phyloP scores from a whole-genome alignment of 768 basidiomycete genomes.

The Boletus edulis region DNA sequence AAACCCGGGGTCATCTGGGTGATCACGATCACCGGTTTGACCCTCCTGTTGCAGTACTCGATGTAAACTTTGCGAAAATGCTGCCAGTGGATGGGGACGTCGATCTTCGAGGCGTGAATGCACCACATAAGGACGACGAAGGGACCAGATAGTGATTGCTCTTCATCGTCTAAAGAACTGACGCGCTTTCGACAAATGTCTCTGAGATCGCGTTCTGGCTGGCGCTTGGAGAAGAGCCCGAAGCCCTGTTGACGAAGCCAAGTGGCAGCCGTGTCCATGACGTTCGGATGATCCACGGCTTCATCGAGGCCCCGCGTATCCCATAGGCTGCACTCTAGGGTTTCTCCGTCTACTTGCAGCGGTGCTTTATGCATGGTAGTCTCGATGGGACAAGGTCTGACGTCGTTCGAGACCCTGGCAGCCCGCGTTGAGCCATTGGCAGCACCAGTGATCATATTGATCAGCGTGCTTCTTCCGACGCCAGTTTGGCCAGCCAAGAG shows the following conservation, averaged over 20 bases:
- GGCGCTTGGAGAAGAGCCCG: slow-evolving; percentile 11
- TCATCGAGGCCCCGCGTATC: slow-evolving; percentile 30
- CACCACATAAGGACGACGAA: slow-evolving; percentile 26
- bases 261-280: slow-evolving; percentile 17
- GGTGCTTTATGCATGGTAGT: slow-evolving; percentile 12
- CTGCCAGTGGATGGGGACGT: slow-evolving; percentile 23
- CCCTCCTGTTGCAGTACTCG: slow-evolving; percentile 24
- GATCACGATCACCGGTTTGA: slow-evolving; percentile 25
- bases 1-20: slow-evolving; percentile 22
- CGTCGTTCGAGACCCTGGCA: slow-evolving; percentile 25
- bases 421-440: slow-evolving; percentile 6
- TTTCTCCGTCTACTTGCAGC: neutral
- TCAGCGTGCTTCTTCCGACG: slow-evolving; percentile 27
- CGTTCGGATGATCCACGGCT: slow-evolving; percentile 19
- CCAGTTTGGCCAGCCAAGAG: slow-evolving; percentile 28
- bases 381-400: slow-evolving; percentile 22
- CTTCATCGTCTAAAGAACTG: slow-evolving; percentile 6
- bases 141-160: slow-evolving; percentile 3
- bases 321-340: slow-evolving; percentile 19
- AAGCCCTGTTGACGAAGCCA: slow-evolving; percentile 24
- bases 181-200: slow-evolving; percentile 20
- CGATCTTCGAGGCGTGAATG: slow-evolving; percentile 30
- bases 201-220: slow-evolving; percentile 23
- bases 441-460: slow-evolving; percentile 26
- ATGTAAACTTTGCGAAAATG: slow-evolving; percentile 27